phyloP scores from a whole-genome alignment of 805 yeast species.

The Ogataea parapolymorpha region DNA sequence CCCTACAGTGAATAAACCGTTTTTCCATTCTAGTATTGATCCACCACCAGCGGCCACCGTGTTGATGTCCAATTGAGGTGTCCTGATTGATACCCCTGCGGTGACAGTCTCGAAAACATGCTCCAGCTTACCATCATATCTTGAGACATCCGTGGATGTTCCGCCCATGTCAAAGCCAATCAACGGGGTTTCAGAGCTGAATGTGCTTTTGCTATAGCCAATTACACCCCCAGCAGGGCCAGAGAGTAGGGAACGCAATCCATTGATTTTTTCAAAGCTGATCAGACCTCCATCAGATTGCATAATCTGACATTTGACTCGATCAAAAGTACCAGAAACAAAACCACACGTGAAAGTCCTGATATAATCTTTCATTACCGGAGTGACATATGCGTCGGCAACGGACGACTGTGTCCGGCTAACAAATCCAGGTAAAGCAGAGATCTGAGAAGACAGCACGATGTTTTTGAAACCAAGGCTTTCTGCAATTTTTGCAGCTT shows the following conservation, averaged over 20 bases:
- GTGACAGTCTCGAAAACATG: constrained; percentile 80
- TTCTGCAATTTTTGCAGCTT: constrained; percentile 55
- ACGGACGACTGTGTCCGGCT: constrained; percentile 72
- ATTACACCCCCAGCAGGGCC: constrained; percentile 99
- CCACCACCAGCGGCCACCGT: constrained; percentile 90
- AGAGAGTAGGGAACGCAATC: constrained; percentile 79
- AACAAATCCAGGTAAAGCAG: constrained; percentile 74
- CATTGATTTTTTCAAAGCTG: constrained; percentile 76
- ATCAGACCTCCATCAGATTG: constrained; percentile 95
- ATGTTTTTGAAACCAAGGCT: constrained; percentile 63
- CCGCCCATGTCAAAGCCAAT: constrained; percentile 91
- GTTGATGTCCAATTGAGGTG: constrained; percentile 78
- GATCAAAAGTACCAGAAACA: constrained; percentile 42
- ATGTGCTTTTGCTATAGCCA: constrained; percentile 83
- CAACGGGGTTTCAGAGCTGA: constrained; percentile 49
- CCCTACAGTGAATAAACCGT: constrained; percentile 78
- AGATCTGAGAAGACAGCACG: constrained; percentile 61
- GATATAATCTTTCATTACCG: constrained; percentile 65
- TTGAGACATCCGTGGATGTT: constrained; percentile 78
- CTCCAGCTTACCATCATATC: constrained; percentile 61
- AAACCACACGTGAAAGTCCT: constrained; percentile 59
- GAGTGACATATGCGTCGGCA: constrained; percentile 80
- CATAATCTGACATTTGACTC: constrained; percentile 73
- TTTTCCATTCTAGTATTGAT: constrained; percentile 60
- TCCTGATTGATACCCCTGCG: constrained; percentile 75